phyloP scores from a whole-genome alignment of 768 basidiomycete genomes.

The Amanita rimosa region DNA sequence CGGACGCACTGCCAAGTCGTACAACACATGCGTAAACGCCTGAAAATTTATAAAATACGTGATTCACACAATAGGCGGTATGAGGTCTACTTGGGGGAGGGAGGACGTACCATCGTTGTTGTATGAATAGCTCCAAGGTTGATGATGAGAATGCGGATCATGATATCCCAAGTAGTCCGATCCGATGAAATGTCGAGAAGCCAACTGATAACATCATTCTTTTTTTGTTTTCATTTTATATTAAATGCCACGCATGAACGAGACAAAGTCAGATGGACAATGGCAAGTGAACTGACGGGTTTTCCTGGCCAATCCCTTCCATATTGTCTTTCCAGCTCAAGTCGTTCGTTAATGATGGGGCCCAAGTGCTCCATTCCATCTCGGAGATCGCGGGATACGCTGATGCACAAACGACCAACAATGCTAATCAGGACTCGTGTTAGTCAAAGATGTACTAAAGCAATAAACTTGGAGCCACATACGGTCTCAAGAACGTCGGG shows the following conservation, averaged over 20 bases:
- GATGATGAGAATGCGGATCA: slow-evolving; percentile 25
- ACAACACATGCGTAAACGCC: slow-evolving; percentile 25
- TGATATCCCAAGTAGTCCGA: slow-evolving; percentile 15
- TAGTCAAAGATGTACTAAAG: background rate
- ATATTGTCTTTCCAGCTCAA: slow-evolving; percentile 13
- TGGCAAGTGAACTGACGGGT: slow-evolving; percentile 11
- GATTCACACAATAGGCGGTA: background rate
- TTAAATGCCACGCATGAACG: background rate
- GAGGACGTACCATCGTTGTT: slow-evolving; percentile 21
- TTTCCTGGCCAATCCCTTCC: slow-evolving; percentile 18
- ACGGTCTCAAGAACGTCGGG: slow-evolving; percentile 16
- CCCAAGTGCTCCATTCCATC: slow-evolving; percentile 14
- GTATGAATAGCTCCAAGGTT: slow-evolving; percentile 36
- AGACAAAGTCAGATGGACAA: background rate
- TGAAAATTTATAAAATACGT: slow-evolving; percentile 8
- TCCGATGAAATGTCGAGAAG: slow-evolving; percentile 25
- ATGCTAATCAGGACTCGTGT: slow-evolving; percentile 7
- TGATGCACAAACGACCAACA: slow-evolving; percentile 8
- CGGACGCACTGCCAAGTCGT: slow-evolving; percentile 23
- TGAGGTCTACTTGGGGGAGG: no score
- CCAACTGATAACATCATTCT: slow-evolving; percentile 40
- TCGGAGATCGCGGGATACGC: slow-evolving; percentile 3
- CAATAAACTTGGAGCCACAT: background rate
- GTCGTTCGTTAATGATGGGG: slow-evolving; percentile 17
- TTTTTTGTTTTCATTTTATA: no score